Conservation (phyloP, 2,329 filamentous ascomycete species). For the Pseudocercospora crystallina region DNA sequence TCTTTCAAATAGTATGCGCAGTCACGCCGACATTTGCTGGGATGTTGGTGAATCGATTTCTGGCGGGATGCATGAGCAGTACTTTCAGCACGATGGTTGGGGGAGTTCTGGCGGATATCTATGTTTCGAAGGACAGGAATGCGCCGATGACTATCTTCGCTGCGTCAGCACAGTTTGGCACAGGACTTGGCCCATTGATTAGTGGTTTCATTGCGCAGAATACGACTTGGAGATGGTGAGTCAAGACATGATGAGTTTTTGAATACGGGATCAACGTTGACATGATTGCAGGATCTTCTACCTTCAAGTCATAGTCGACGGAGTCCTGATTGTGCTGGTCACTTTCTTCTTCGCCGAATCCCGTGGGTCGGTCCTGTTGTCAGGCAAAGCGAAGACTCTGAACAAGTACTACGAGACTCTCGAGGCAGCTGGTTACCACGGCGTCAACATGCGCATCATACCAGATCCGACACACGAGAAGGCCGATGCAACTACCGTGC, state of each 20-base stretch:
- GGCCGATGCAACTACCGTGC: slow-evolving; percentile 18
- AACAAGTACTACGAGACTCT: slow-evolving; percentile 78
- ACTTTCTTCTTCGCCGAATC: slow-evolving; percentile 77
- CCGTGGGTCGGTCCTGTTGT: slow-evolving; percentile 74
- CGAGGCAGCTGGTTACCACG: slow-evolving; percentile 63
- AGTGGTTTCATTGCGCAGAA: slow-evolving; percentile 67
- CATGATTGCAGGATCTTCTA: slow-evolving; percentile 62
- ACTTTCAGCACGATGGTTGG: slow-evolving; percentile 87
- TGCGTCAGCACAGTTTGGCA: slow-evolving; percentile 74
- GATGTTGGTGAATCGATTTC: slow-evolving; percentile 73
- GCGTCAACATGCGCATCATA: slow-evolving; percentile 47
- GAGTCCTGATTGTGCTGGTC: slow-evolving; percentile 63
- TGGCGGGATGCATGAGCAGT: slow-evolving; percentile 74
- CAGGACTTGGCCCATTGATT: slow-evolving; percentile 73
- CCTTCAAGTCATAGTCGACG: slow-evolving; percentile 72
- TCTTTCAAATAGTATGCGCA: slow-evolving; percentile 72
- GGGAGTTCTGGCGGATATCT: slow-evolving; percentile 87
- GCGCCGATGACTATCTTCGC: slow-evolving; percentile 88
- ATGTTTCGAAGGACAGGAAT: slow-evolving; percentile 74
- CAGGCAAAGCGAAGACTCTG: slow-evolving; percentile 68
- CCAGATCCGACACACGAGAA: slow-evolving; percentile 26
- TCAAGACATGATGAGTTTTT: too few relatives aligned
- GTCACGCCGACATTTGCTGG: slow-evolving; percentile 68
- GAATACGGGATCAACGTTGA: not conserved
- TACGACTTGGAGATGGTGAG: slow-evolving; percentile 70